Evolutionary conservation across 2,329 filamentous ascomycete species (phyloP).

Genomic region (Pyricularia pennisetigena): DNA sequence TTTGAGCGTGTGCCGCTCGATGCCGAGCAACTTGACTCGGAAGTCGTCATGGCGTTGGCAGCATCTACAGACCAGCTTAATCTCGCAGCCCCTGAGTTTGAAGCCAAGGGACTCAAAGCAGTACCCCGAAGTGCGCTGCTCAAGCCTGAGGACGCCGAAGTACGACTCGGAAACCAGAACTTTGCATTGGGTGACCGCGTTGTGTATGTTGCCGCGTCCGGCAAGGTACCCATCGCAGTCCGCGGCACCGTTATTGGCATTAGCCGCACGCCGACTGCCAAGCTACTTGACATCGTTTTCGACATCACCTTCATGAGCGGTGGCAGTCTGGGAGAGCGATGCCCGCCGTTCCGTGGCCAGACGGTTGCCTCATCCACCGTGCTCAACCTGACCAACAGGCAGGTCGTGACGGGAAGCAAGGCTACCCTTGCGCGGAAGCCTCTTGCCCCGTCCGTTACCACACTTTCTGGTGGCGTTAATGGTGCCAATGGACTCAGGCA

Average conservation of each 20-base stretch:
- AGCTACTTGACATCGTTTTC: constrained; percentile 85
- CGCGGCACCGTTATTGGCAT: constrained; percentile 92
- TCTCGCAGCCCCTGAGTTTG: constrained; percentile 39
- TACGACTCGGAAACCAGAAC: constrained; percentile 74
- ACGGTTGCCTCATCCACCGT: constrained; percentile 84
- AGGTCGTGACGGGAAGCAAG: constrained; percentile 64
- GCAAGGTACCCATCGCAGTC: constrained; percentile 87
- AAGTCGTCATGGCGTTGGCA: constrained; percentile 75
- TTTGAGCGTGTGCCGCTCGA: constrained; percentile 96
- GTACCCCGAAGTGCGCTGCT: constrained; percentile 82
- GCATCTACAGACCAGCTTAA: constrained; percentile 53
- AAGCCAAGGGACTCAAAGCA: constrained; percentile 62
- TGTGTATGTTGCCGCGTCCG: constrained; percentile 85
- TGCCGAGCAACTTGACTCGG: constrained; percentile 90
- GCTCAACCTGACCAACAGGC: constrained; percentile 74
- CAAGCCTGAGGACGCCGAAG: constrained; percentile 92
- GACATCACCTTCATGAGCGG: constrained; percentile 96
- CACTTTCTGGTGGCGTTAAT: constrained; percentile 42
- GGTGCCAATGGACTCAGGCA: constrained; percentile 49
- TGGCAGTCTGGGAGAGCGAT: constrained; percentile 81
- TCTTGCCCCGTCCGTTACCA: constrained; percentile 29
- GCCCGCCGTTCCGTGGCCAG: constrained; percentile 86
- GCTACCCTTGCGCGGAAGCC: constrained; percentile 43
- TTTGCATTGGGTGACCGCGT: constrained; percentile 85
- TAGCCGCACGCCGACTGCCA: constrained; percentile 73